Percentiles rank a stretch among this genome's conserved stretches.
Evolutionary conservation across 202 grass and related monocot species (phyloP).

Genomic region (Zoysia matrella): DNA sequence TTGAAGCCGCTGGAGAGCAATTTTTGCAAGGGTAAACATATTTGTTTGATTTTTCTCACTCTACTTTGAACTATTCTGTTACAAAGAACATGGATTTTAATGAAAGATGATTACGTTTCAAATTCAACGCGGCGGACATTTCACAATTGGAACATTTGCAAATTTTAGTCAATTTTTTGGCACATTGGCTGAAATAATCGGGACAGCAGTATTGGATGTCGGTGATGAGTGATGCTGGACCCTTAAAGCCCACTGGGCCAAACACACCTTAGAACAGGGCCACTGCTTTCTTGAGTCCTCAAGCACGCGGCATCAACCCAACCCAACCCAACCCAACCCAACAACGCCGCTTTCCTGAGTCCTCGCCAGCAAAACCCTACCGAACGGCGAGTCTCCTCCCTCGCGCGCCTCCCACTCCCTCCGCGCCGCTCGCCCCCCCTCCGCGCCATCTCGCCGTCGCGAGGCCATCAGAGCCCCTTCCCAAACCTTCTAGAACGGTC

Average conservation of each 20-base stretch:
- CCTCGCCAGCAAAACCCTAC: conserved; percentile 64
- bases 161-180: too few species aligned
- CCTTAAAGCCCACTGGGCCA: conserved; percentile 21
- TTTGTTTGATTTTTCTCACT: too few species aligned
- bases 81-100: too few species aligned
- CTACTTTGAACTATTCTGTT: too few species aligned
- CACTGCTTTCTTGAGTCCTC: conserved; percentile 22
- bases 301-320: conserved; percentile 16
- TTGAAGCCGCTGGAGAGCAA: too few species aligned
- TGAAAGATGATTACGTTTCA: too few species aligned
- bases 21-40: too few species aligned
- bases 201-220: too few species aligned
- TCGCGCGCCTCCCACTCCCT: conserved; percentile 4
- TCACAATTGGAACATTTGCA: too few species aligned
- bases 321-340: neutral
- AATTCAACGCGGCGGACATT: too few species aligned
- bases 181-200: too few species aligned
- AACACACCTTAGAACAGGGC: neutral
- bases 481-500: conserved; percentile 30
- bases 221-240: neutral
- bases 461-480: conserved; percentile 7
- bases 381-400: conserved; percentile 49
- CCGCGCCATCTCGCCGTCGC: conserved; percentile 24
- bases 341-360: neutral
- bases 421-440: conserved; percentile 6